Base-by-base conservation (phyloP, 306 rosid genomes). In the Sicyos edulis region DNA sequence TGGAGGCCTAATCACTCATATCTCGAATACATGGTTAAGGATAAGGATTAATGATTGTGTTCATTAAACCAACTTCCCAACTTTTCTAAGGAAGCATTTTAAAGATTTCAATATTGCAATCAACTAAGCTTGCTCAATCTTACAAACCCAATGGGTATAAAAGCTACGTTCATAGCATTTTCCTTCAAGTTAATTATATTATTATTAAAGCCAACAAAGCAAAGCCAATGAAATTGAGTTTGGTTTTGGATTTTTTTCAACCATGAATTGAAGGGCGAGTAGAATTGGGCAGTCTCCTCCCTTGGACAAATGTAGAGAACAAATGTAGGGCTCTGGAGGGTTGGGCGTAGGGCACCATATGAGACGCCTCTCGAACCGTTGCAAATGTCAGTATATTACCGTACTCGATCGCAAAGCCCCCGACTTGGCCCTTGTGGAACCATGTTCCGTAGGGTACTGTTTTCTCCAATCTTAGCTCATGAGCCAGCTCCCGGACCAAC, bases 371-470 rank as follows among this genome's bases (percentile, higher is more conserved):
- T 12, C 98, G 87, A 52, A 92, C 93, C 0, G 96, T 92, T 5
- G 92, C 98, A 47, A 90, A 92, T 1, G 88, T 92, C 78, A 92
- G 76, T 44, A 85, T 76, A 63, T 92, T 87, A 26, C 96, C 98
- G 71, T 92, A 92, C 80, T 90, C 96, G 0, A 89, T 92, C 20
- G 82, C 91, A 96, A 96, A 92, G 5, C 98, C 96, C 2, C 88
- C 96, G 63, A 82, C 98, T 90, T 92, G 98, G 67, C 96, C 90
- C 75, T 82, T 85, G 80, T 92, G 98, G 61, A 88, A 88, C 98
- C 98, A 92, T 76, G 86, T 86, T 71, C 92, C 88, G 76, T 90
- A 92, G 45, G 96, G 90, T 15, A 86, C 96, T 6, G 96, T 88
- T 22, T 81, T 58, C 32, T 83, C 61, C 71, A 85, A 85, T 16